Evolutionary conservation across 2,329 filamentous ascomycete species (phyloP).

Genomic region (Aspergillus sclerotialis): DNA sequence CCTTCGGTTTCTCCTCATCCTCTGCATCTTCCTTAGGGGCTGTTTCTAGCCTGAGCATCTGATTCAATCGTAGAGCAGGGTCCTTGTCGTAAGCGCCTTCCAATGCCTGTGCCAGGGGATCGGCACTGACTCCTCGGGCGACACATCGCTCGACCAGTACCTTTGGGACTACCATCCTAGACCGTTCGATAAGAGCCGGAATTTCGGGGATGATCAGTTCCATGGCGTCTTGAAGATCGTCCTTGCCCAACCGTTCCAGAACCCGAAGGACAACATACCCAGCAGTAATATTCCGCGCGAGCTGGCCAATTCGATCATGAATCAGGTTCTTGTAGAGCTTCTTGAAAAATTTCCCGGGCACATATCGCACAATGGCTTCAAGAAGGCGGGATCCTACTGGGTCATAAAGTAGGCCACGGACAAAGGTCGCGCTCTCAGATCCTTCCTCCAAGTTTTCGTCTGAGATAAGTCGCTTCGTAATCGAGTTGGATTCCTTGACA

Average conservation of each 20-base stretch:
- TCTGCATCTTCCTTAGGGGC: slow-evolving; percentile 41
- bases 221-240: slow-evolving; percentile 71
- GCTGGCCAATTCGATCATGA: slow-evolving; percentile 67
- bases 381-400: slow-evolving; percentile 81
- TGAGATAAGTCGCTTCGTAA: slow-evolving; percentile 72
- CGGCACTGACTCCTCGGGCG: slow-evolving; percentile 55
- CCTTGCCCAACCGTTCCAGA: slow-evolving; percentile 75
- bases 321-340: slow-evolving; percentile 74
- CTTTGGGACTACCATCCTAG: slow-evolving; percentile 71
- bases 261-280: slow-evolving; percentile 80
- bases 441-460: slow-evolving; percentile 69
- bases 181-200: slow-evolving; percentile 63
- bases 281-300: slow-evolving; percentile 84
- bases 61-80: slow-evolving; percentile 45
- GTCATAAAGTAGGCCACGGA: slow-evolving; percentile 84
- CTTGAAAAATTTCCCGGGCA: slow-evolving; percentile 87
- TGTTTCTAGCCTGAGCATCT: slow-evolving; percentile 54
- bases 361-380: slow-evolving; percentile 73
- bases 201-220: slow-evolving; percentile 67
- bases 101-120: slow-evolving; percentile 50
- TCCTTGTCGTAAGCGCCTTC: slow-evolving; percentile 52
- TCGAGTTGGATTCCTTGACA: slow-evolving; percentile 57
- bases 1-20: slow-evolving; percentile 31
- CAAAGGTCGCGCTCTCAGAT: slow-evolving; percentile 68
- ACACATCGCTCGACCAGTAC: slow-evolving; percentile 76